phyloP scores from a whole-genome alignment of 164 flowering plant species.

The Protea cynaroides region DNA sequence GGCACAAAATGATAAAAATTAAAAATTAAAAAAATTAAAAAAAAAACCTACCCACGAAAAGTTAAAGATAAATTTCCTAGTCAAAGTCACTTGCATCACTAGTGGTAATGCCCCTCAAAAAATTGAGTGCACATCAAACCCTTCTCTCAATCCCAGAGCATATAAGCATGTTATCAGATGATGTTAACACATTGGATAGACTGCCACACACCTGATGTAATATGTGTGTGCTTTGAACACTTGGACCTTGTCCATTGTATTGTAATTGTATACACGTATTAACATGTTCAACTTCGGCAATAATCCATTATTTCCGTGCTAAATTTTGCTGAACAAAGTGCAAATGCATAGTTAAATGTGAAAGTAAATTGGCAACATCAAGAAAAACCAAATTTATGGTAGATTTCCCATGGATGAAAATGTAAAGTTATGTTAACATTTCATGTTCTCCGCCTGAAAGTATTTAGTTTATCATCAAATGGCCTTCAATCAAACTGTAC shows the following conservation, averaged over 20 bases:
- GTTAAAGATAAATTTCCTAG: too few species aligned
- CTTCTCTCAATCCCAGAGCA: conserved; percentile 50
- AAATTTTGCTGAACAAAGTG: conserved; percentile 30
- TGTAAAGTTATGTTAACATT: too few species aligned
- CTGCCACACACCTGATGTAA: conserved; percentile 33
- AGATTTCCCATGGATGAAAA: too few species aligned
- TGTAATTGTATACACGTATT: conserved; percentile 26
- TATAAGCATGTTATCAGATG: conserved; percentile 38
- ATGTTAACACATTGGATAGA: conserved; percentile 39
- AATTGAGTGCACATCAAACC: conserved; percentile 34
- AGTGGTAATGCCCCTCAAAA: conserved; percentile 31
- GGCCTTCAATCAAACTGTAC: too few species aligned
- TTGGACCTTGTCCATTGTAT: conserved; percentile 28
- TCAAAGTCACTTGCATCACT: conserved; percentile 3
- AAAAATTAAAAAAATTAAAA: neutral
- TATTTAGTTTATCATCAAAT: too few species aligned
- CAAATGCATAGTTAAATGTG: neutral
- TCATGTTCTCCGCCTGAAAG: too few species aligned
- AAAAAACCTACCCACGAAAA: too few species aligned
- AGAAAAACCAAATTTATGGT: too few species aligned
- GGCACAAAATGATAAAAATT: neutral
- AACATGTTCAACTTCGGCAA: conserved; percentile 32
- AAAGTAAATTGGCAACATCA: too few species aligned
- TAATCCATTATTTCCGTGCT: conserved; percentile 27
- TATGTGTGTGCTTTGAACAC: neutral